Percentiles rank a stretch among this genome's conserved stretches.
phyloP scores from a whole-genome alignment of 2,329 filamentous ascomycete species.

The Zymoseptoria tritici region DNA sequence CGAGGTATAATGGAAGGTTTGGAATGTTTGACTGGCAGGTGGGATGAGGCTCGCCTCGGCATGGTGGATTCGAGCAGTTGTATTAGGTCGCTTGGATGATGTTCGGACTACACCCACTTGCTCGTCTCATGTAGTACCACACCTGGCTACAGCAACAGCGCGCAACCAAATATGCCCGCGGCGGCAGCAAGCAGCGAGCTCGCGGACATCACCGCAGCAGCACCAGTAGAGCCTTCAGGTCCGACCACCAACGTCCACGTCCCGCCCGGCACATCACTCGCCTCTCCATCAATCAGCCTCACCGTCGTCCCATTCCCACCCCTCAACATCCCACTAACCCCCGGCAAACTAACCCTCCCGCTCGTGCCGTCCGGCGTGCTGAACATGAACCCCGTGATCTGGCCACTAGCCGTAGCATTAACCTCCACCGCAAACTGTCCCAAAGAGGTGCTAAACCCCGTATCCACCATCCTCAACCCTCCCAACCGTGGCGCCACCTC shows the following conservation, averaged over 20 bases:
- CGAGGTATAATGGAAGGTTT: too few species aligned
- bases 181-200: too few species aligned
- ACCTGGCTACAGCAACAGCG: too few species aligned
- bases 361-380: constrained; percentile 26
- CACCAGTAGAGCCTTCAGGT: too few species aligned
- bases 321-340: constrained; percentile 36
- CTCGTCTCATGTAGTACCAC: too few species aligned
- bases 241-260: constrained; percentile 19
- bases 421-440: constrained; percentile 36
- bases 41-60: too few species aligned
- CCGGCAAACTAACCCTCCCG: constrained; percentile 27
- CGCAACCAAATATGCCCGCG: too few species aligned
- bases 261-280: constrained; percentile 20
- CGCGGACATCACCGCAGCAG: too few species aligned
- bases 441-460: constrained; percentile 40
- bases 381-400: constrained; percentile 17
- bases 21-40: too few species aligned
- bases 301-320: constrained; percentile 27
- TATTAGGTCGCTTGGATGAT: too few species aligned
- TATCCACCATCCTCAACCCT: constrained; percentile 37
- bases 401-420: constrained; percentile 18
- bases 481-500: constrained; percentile 38
- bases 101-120: too few species aligned
- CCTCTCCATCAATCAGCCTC: constrained; percentile 18
- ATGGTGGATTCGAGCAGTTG: too few species aligned